Evolutionary conservation across 2,329 filamentous ascomycete species (phyloP), one percentile per base, ranked within the genome.

Genomic region (Aspergillus felis): DNA sequence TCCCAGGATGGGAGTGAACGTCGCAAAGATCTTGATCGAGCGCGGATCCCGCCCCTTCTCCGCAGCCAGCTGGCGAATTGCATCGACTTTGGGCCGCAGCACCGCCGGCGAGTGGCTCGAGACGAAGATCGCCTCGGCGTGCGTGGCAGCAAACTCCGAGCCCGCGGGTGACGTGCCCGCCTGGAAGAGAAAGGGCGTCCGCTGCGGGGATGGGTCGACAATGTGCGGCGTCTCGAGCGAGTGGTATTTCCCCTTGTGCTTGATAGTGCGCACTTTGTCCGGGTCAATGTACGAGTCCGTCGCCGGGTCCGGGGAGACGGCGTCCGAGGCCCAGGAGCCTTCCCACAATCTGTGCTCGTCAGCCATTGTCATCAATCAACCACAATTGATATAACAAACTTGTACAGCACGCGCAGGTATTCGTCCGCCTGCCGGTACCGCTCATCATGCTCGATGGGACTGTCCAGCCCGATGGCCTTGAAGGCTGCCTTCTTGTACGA

Each of bases 401-500:
- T 87, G 69, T 88, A 88, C 3, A 87, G 70, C 0, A 87, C 81
- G 1, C 78, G 71, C 27, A 87, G 70, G 62, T 87, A 87, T 61
- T 87, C 85, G 55, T 87, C 84, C 0, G 84, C 85, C 62, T 85
- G 82, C 0, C 73, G 76, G 59, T 87, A 87, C 27, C 84, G 77
- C 65, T 86, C 79, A 46, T 87, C 85, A 61, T 87, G 85, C 56
- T 84, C 80, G 32, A 84, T 82, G 0, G 81, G 81, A 3, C 71
- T 80, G 12, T 85, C 81, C 1, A 86, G 66, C 0, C 84, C 84
- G 55, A 87, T 85, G 0, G 83, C 84, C 64, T 86, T 85, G 68
- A 85, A 85, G 0, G 84, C 84, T 0, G 82, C 78, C 64, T 87
- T 86, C 66, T 84, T 84, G 79, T 82, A 86, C 1, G 77, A 81